Conservation (phyloP, 73 alveolate species). For the Paramecium bursaria region DNA sequence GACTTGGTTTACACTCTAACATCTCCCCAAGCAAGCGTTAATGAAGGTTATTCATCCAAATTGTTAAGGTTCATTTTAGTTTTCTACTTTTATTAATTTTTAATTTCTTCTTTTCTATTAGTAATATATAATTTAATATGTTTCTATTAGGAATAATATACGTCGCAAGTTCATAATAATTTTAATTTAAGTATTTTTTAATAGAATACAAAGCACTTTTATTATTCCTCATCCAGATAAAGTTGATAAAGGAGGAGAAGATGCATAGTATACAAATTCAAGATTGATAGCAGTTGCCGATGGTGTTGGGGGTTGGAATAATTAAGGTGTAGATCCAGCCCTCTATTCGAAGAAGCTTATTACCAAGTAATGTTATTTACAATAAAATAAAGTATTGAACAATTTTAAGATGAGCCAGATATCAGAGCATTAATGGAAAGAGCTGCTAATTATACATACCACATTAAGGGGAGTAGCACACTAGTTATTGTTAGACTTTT, state of each 20-base stretch:
- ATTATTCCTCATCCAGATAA: constrained; percentile 83
- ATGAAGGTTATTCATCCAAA: no score
- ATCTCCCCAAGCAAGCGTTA: no score
- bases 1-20: no score
- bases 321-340: constrained; percentile 87
- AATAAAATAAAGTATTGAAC: not conserved
- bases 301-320: constrained; percentile 93
- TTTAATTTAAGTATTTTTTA: no score
- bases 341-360: constrained; percentile 75
- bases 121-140: no score
- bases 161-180: no score
- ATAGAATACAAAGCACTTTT: no score
- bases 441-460: constrained; percentile 45
- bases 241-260: constrained; percentile 84
- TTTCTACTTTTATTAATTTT: no score
- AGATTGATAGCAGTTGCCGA: constrained; percentile 82
- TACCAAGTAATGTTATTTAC: constrained; percentile 37
- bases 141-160: no score
- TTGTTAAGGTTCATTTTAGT: no score
- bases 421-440: not conserved
- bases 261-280: constrained; percentile 76
- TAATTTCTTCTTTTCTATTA: no score
- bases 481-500: constrained; percentile 1
- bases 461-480: constrained; percentile 56
- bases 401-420: constrained; percentile 5